Base-by-base conservation (phyloP, 176 grass and related monocot genomes). In the Rhynchospora tenuis region DNA sequence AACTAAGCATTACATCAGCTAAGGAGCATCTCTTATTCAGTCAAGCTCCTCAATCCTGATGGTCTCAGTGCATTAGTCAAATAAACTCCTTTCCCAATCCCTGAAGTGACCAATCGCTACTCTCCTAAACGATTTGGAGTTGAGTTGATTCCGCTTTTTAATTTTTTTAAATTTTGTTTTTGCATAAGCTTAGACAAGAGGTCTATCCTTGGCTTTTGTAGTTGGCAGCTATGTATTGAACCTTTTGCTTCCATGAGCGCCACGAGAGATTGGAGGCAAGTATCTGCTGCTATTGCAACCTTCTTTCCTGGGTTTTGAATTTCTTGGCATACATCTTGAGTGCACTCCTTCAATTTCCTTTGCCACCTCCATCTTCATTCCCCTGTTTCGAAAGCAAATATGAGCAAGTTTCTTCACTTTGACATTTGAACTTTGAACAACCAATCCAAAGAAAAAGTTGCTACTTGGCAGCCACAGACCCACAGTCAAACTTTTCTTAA, bases 241-340 rank as follows among this genome's bases (percentile, higher is more conserved):
- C 43, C 75, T 61, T 82, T 91, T 97, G 86, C 90, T 84, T 45
- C 78, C 86, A 4, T 76, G 75, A 26, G 52, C 63, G 78, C 54
- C 51, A 76, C 83, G 47, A 62, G 91, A 67, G 87, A 85, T 87
- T 3, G 79, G 60, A 83, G 73, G 84, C 73, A 90, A 81, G 84
- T 86, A 92, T 31, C 14, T 77, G 73, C 50, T 56, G 59, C 13
- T 48, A 52, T 78, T 87, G 38, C 83, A 54, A n/a, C 73, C 74
- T 54, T 85, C 92, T 19, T 83, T 94, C 83, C 85, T 97, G 13
- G 9, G 45, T 85, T 72, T 97, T 54, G 86, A 75, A 73, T 45
- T 91, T 58, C 92, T 89, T 3, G 94, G 92, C 84, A 94, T 92
- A 86, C 92, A 94, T 61, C 88, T 75, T 50, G 89, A 87, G 4